Evolutionary conservation across 208 protist species (phyloP).

Genomic region (Leishmania major): DNA sequence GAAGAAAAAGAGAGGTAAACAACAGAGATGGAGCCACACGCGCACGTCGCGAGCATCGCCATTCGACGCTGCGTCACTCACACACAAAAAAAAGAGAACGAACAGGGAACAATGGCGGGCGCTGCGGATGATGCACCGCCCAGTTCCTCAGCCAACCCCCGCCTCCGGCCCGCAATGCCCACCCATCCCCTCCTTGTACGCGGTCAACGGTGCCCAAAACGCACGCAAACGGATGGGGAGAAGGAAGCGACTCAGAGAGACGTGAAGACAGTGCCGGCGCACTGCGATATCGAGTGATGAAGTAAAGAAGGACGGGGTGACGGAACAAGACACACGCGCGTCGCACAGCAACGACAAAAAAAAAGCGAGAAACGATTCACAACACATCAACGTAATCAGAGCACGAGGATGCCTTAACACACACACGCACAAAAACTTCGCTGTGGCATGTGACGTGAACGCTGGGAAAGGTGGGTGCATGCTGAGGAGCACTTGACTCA

Average conservation of each 20-base stretch:
- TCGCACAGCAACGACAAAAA: not conserved
- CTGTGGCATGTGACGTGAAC: not conserved
- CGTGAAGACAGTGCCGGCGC: not conserved
- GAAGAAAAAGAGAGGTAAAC: slow-evolving; percentile 4
- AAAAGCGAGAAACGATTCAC: not conserved
- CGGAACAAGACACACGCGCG: too few species aligned
- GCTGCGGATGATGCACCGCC: not conserved
- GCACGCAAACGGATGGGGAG: not conserved
- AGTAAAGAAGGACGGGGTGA: not conserved
- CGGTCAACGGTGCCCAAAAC: not conserved
- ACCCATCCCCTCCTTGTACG: not conserved
- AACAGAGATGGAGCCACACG: not conserved
- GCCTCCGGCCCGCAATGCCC: not conserved
- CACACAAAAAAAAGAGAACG: slow-evolving; percentile 2
- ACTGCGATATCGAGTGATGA: not conserved
- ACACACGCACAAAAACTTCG: not conserved
- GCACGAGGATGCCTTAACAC: not conserved
- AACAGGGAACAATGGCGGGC: not conserved
- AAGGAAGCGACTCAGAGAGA: not conserved
- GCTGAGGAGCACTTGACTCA: not conserved
- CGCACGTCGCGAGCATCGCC: not conserved
- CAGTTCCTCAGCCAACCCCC: not conserved
- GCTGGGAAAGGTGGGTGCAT: not conserved
- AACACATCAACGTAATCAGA: not conserved
- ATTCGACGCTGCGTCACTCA: not conserved